Evolutionary conservation across 768 basidiomycete genomes (phyloP).

Genomic region (Chalciporus pseudorubinellus): DNA sequence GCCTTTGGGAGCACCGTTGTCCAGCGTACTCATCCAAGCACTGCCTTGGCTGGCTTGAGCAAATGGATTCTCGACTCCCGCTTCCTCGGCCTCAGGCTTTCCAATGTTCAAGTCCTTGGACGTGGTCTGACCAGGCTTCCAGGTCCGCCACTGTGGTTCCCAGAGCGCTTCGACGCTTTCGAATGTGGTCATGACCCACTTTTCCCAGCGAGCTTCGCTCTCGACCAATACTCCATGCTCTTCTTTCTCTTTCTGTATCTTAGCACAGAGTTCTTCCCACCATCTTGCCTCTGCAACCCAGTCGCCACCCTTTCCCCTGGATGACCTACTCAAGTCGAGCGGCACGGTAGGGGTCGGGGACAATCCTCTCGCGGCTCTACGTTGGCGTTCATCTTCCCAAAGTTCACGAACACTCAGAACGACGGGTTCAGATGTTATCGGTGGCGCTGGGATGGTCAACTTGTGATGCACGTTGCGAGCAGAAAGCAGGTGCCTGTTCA

Average conservation of each 20-base stretch:
- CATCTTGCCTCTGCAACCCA: slow-evolving; percentile 76
- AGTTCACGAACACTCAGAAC: slow-evolving; percentile 88
- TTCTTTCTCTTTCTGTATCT: slow-evolving; percentile 51
- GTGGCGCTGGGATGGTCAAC: slow-evolving; percentile 55
- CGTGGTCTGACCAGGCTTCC: slow-evolving; percentile 43
- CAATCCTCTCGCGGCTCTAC: slow-evolving; percentile 65
- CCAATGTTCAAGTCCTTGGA: slow-evolving; percentile 17
- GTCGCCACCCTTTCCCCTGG: slow-evolving; percentile 51
- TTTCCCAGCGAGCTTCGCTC: slow-evolving; percentile 52
- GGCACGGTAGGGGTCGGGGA: slow-evolving; percentile 73
- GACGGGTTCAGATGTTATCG: slow-evolving; percentile 62
- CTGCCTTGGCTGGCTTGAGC: slow-evolving; percentile 16
- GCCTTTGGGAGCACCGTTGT: not conserved
- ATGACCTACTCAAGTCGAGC: slow-evolving; percentile 61
- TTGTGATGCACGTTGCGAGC: slow-evolving; percentile 68
- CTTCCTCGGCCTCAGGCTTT: slow-evolving; percentile 14
- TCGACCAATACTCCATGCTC: slow-evolving; percentile 24
- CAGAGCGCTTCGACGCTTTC: slow-evolving; percentile 88
- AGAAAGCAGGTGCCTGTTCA: slow-evolving; percentile 70
- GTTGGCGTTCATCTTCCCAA: slow-evolving; percentile 92
- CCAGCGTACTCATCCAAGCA: slow-evolving; percentile 10
- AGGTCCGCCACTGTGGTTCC: slow-evolving; percentile 58
- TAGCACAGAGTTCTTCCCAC: slow-evolving; percentile 67
- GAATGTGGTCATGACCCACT: slow-evolving; percentile 82
- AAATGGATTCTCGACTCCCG: slow-evolving; percentile 24